Evolutionary conservation across 768 basidiomycete genomes (phyloP), one percentile per base, ranked within the genome.

Genomic region (Rhodocollybia butyracea): DNA sequence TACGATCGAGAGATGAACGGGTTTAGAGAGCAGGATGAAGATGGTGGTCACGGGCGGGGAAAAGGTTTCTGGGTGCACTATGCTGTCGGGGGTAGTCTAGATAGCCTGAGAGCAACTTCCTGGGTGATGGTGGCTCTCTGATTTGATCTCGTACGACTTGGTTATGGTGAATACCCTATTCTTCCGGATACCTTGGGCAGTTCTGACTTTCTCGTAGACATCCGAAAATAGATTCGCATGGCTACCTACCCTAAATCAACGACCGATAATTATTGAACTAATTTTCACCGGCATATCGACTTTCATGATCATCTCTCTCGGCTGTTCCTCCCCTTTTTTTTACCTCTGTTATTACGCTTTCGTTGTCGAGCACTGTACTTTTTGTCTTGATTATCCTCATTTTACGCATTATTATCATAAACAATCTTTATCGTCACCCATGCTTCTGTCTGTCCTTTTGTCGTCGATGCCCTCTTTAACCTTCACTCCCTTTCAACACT

Each of bases 1-100:
- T 89, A 88, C 61, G 87, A 88, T 55, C 73, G 79, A 29, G 83
- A 84, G 68, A 80, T 82, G 78, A 77, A 74, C 43, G 76, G 79
- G 45, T 77, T 73, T 12, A 80, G 82, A 46, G 82, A 84, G 58
- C 76, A 81, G 58, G 83, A 83, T 57, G 85, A 87, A 57, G 86
- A 87, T 63, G 83, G 78, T 58, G 82, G 82, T 26, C 81, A 81
- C 57, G 83, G 80, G 55, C 77, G 80, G 66, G 77, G 78, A 68
- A 80, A 74, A 57, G 82, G 86, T 21, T 76, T 91, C 65, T 86
- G 81, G 72, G 74, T 58, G 72, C 83, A 40, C 70, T 91, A 55
- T 91, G 89, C 70, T 91, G 89, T 68, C 80, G 83, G 62, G 82
- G 77, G 74, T 89, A 66, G 59, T 58, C 71, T 60, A 24, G 11